Percentiles rank a stretch among this genome's conserved stretches.
Evolutionary conservation across 108 stramenopile genomes (phyloP).

Genomic region (Stephanodiscus triporus): DNA sequence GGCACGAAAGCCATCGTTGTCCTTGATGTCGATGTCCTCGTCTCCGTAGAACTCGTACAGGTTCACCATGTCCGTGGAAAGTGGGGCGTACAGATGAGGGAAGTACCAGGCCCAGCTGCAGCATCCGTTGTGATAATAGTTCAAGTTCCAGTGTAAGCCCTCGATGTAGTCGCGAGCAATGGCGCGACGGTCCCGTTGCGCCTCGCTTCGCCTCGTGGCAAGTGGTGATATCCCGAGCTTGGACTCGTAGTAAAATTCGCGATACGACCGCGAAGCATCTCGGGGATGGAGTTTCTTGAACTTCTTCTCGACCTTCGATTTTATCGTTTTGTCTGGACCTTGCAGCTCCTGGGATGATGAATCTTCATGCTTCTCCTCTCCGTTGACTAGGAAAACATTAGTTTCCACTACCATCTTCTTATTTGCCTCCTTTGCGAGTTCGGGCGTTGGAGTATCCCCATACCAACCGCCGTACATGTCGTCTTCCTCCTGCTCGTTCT

Average conservation of each 20-base stretch:
- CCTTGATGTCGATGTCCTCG: conserved; percentile 47
- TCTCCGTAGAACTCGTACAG: conserved; percentile 76
- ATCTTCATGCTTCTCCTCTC: not conserved
- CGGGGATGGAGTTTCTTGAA: conserved; percentile 70
- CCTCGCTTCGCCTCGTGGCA: conserved; percentile 40
- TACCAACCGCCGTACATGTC: conserved; percentile 85
- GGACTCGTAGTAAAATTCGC: conserved; percentile 92
- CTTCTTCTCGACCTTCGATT: conserved; percentile 53
- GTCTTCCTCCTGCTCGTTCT: conserved; percentile 69
- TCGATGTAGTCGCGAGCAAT: conserved; percentile 89
- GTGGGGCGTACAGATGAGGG: conserved; percentile 93
- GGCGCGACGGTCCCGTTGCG: conserved; percentile 73
- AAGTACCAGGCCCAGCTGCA: conserved; percentile 97
- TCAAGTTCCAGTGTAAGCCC: conserved; percentile 93
- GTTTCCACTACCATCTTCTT: conserved; percentile 49
- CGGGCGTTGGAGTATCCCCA: conserved; percentile 68
- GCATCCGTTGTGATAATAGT: conserved; percentile 98
- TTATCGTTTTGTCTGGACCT: conserved; percentile 30
- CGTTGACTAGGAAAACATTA: conserved; percentile 18
- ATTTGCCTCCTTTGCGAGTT: conserved; percentile 66
- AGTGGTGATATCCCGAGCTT: conserved; percentile 82
- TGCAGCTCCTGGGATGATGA: conserved; percentile 7
- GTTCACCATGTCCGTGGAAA: conserved; percentile 94
- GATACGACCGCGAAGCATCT: conserved; percentile 80
- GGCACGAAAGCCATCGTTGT: conserved; percentile 71